These are phyloP conservation scores for Annona cherimola DNA, from an alignment of 164 flowering plant genomes.

Conservation along the genomic window DNA sequence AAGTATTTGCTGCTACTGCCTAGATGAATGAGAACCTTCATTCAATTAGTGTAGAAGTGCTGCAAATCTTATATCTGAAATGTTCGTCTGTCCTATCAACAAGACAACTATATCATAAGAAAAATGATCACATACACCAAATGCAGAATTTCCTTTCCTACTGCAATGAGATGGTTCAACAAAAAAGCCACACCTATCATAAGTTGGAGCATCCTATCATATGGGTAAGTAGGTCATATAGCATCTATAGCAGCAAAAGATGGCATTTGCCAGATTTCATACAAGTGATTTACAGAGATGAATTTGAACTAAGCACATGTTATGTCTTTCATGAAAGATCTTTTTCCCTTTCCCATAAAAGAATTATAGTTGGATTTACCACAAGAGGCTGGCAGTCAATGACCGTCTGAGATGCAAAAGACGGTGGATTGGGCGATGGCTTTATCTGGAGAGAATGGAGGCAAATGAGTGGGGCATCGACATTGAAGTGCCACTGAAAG, in stretches of 20 bases:
- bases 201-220: not conserved
- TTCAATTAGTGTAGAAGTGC: not conserved
- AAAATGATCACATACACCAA: not conserved
- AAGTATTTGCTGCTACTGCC: not conserved
- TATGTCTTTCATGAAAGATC: not conserved
- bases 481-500: slow-evolving; percentile 42
- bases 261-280: not conserved
- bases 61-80: not conserved
- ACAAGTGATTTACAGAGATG: not conserved
- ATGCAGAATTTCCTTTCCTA: not conserved
- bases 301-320: not conserved
- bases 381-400: slow-evolving; percentile 81
- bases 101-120: not conserved
- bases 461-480: slow-evolving; percentile 54
- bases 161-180: not conserved
- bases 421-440: slow-evolving; percentile 85
- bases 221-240: not conserved
- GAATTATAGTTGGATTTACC: slow-evolving; percentile 34
- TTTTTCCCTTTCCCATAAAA: not conserved
- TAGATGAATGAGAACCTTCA: too few relatives aligned
- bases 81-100: not conserved
- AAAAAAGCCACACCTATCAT: not conserved
- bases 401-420: slow-evolving; percentile 72
- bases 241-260: not conserved
- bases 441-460: slow-evolving; percentile 72